Evolutionary conservation across 345 rosid species (phyloP).

Genomic region (Reutealis trisperma): DNA sequence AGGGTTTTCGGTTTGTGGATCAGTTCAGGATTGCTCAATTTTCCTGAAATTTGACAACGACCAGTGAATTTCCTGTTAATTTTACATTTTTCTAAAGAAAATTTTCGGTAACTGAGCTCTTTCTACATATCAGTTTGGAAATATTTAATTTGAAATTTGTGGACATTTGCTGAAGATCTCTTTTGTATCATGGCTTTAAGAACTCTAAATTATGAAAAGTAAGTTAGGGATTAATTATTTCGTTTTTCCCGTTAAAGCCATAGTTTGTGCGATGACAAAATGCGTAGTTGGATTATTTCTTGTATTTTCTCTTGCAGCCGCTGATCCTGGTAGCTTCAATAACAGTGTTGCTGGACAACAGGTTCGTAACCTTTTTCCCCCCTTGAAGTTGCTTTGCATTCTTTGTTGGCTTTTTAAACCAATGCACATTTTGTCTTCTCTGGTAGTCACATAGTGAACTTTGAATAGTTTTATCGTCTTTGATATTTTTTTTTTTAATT

Average conservation of each 20-base stretch:
- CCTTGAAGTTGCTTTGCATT: background rate
- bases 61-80: background rate
- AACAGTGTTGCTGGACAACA: slow-evolving; percentile 84
- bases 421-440: background rate
- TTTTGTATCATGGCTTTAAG: background rate
- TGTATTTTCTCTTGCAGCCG: slow-evolving; percentile 45
- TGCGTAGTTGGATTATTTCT: background rate
- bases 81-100: background rate
- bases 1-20: background rate
- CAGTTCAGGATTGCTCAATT: background rate
- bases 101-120: background rate
- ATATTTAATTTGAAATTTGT: background rate
- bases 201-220: background rate
- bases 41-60: background rate
- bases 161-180: background rate
- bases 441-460: background rate
- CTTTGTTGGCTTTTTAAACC: background rate
- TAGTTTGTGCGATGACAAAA: background rate
- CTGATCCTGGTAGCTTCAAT: slow-evolving; percentile 87
- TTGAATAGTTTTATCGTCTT: background rate
- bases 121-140: background rate
- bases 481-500: background rate
- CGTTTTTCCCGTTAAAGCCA: background rate
- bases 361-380: slow-evolving; percentile 37
- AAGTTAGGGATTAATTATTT: background rate